phyloP scores from a whole-genome alignment of 306 rosid species.

The Chamaecrista fasciculata region DNA sequence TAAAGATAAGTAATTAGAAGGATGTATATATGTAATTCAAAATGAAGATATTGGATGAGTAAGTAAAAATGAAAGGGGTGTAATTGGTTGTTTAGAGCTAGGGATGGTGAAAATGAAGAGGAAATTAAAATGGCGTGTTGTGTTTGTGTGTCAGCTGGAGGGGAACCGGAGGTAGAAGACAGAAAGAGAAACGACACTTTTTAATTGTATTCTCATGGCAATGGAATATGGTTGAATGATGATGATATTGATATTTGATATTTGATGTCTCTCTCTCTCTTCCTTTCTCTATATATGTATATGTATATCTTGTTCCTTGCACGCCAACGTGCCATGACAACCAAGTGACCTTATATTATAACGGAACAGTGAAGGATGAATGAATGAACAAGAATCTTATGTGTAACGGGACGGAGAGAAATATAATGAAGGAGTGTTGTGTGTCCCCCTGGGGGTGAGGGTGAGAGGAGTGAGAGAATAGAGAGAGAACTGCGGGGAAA shows the following conservation, averaged over 20 bases:
- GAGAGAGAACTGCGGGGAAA: constrained; percentile 80
- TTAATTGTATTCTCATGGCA: background rate
- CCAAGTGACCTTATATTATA: too few relatives aligned
- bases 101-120: too few relatives aligned
- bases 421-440: too few relatives aligned
- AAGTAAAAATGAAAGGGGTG: too few relatives aligned
- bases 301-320: constrained; percentile 18
- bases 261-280: background rate
- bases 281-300: background rate
- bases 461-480: constrained; percentile 29
- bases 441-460: constrained; percentile 33
- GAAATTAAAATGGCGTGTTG: too few relatives aligned
- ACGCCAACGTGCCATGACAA: constrained; percentile 16
- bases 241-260: background rate
- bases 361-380: constrained; percentile 7
- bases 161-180: constrained; percentile 51
- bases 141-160: constrained; percentile 55
- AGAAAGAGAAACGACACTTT: constrained; percentile 35
- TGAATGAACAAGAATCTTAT: background rate
- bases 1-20: too few relatives aligned
- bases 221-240: background rate
- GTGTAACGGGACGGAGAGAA: constrained; percentile 33
- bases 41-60: too few relatives aligned
- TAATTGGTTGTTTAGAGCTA: too few relatives aligned
- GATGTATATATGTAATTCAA: too few relatives aligned